Base-by-base conservation (phyloP, 1,284 basidiomycete species). In the Vanrija sp. region DNA sequence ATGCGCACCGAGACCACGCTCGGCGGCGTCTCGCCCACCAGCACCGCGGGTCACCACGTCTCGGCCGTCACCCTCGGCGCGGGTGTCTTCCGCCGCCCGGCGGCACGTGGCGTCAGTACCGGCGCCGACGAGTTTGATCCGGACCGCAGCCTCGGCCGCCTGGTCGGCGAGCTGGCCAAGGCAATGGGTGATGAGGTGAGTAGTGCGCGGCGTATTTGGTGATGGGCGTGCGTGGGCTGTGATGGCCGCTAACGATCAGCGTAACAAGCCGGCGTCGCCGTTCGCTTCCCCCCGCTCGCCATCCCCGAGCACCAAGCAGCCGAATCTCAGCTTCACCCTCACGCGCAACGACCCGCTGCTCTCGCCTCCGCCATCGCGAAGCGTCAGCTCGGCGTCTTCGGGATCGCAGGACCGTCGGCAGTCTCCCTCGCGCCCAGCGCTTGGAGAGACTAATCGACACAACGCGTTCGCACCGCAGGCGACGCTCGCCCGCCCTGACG, bases 41-140 rank as follows among this genome's bases (percentile, higher is more conserved):
- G 88, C 0, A 92, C 90, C 0, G 84, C 84, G 12, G 88, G 85
- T 3, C 91, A 94, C 72, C 91, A 94, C 74, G 89, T 88, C 25
- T 89, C 87, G 61, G 88, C 83, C 0, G 79, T 92, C 46, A 93
- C 91, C 0, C 80, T 94, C n/a, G 88, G 83, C 55, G 88, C 89
- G 3, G 91, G 91, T 0, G 80, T 93, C 3, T 85, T 83, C 49
- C 76, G 77, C 38, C 46, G 56, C 10, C 53, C 57, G 10, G 26
- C 59, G 46, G 57, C 10, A 6, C 42, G 46, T 25, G 34, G 34
- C 9, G 34, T 34, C 12, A 34, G 34, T 5, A 69, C 86, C 26
- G 42, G 46, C 39, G 87, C 84, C 25, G 86, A 85, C 43, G 90
- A 93, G 69, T 93, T 89, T 64, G 90, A 93, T 69, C 89, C 90